Evolutionary conservation across 1,284 basidiomycete species (phyloP).

Genomic region (Cutaneotrichosporon dermatis): DNA sequence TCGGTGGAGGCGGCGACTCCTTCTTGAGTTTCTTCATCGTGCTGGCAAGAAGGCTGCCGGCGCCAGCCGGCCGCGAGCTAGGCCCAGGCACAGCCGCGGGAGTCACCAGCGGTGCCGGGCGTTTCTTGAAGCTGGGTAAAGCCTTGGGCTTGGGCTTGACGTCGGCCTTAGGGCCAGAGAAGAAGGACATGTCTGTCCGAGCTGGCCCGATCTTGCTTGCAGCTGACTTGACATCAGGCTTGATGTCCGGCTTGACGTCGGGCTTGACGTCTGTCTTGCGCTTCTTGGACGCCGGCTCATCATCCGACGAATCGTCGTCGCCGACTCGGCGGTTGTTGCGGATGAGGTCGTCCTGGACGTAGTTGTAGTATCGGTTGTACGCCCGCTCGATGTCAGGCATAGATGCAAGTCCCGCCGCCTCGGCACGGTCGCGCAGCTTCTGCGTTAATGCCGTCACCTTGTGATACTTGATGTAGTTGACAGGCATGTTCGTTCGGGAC

Average conservation of each 20-base stretch:
- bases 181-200: constrained; percentile 34
- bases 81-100: background rate
- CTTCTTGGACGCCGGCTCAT: constrained; percentile 17
- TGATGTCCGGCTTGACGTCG: background rate
- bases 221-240: background rate
- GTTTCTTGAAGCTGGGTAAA: constrained; percentile 23
- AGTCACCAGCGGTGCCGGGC: background rate
- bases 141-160: constrained; percentile 15
- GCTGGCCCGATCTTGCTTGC: background rate
- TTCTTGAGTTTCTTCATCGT: constrained; percentile 15
- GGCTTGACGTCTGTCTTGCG: constrained; percentile 20
- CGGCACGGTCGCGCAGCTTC: constrained; percentile 11
- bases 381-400: constrained; percentile 18
- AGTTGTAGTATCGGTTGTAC: constrained; percentile 19
- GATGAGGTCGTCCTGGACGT: constrained; percentile 15
- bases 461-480: constrained; percentile 25
- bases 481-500: constrained; percentile 35
- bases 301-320: constrained; percentile 6
- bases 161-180: constrained; percentile 15
- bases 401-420: constrained; percentile 15
- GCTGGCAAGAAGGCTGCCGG: constrained; percentile 5
- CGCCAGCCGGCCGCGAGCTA: constrained; percentile 1
- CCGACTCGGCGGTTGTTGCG: constrained; percentile 10
- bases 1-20: background rate
- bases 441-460: constrained; percentile 23